Evolutionary conservation across 257 asterid genomes (phyloP), one percentile per base, ranked within the genome.

Genomic region (Fraxinus anomala): DNA sequence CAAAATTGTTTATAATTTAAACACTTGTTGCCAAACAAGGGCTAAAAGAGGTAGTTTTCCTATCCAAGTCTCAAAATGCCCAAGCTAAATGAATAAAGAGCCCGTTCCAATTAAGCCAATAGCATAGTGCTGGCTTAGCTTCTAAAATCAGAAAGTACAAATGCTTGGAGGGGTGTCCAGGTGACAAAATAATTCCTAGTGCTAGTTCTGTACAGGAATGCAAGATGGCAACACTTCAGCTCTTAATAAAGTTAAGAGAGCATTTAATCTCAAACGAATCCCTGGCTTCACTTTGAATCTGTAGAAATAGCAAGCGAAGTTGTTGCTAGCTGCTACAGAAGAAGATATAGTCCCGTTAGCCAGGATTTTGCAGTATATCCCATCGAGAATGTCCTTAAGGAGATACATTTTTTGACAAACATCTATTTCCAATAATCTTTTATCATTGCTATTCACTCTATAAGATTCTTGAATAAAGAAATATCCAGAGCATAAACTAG

Each of bases 171-270:
- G 24, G 24, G 63, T 19, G 19, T 51, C 24, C 24, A 61, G 21
- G 54, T 26, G 42, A 66, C 33, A 77, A 39, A 73, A 76, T 59
- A 59, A 63, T 65, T 23, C 59, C 54, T 28, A 54, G 77, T 40
- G 40, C 47, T 77, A 75, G 42, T 26, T 63, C 16, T 23, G 4
- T 44, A 31, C 30, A 67, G 24, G 34, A 10, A 28, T 66, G 75
- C 4, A 73, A 77, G 33, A 61, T 72, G 16, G 30, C 23, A 68
- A 54, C 33, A 28, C 34, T 51, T 70, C 72, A 71, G 78, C 65
- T 78, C 68, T 73, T 73, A 69, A 54, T 70, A n/a, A 73, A 78
- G 61, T n/a, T 49, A 59, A 66, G 36, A 47, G 23, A 37, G 63
- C 19, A 21, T 68, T 19, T 28, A 44, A 69, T 21, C 31, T 33